Conservation (phyloP, 2,329 filamentous ascomycete genomes). For the Cordyceps cateniannulata region DNA sequence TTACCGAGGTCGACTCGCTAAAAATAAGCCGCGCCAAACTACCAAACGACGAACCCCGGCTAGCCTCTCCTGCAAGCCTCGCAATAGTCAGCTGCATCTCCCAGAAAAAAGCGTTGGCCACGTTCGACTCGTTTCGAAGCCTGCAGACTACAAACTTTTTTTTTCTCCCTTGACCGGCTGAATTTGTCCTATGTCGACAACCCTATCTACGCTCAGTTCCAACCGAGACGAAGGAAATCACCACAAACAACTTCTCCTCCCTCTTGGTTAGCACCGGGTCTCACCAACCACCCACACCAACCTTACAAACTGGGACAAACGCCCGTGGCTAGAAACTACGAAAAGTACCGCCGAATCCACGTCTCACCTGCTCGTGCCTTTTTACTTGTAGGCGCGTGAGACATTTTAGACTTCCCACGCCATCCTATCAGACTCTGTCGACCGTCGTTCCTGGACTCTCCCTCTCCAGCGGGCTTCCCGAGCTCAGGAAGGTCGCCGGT, state of each 20-base stretch:
- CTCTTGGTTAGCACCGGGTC: not conserved
- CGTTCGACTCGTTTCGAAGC: not conserved
- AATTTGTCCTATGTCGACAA: not conserved
- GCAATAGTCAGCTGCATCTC: not conserved
- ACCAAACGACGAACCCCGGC: not conserved
- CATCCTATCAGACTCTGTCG: not conserved
- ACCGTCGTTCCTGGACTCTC: not conserved
- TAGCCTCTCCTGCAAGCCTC: not conserved
- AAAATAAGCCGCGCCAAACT: not conserved
- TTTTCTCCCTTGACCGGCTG: not conserved
- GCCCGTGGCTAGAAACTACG: not conserved
- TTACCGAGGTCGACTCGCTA: not conserved
- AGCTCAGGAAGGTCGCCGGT: not conserved
- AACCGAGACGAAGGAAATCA: too few relatives aligned
- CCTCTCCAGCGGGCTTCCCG: not conserved
- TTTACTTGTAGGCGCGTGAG: not conserved
- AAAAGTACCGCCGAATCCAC: slow-evolving; percentile 7
- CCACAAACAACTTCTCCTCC: not conserved
- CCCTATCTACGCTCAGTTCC: not conserved
- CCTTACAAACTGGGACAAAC: not conserved
- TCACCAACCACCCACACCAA: not conserved
- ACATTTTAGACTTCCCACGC: not conserved
- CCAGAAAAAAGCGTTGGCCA: not conserved
- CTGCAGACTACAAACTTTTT: not conserved
- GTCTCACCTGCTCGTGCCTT: not conserved